Evolutionary conservation across 306 rosid genomes (phyloP), one percentile per base, ranked within the genome.

Genomic region (Castanea sativa): DNA sequence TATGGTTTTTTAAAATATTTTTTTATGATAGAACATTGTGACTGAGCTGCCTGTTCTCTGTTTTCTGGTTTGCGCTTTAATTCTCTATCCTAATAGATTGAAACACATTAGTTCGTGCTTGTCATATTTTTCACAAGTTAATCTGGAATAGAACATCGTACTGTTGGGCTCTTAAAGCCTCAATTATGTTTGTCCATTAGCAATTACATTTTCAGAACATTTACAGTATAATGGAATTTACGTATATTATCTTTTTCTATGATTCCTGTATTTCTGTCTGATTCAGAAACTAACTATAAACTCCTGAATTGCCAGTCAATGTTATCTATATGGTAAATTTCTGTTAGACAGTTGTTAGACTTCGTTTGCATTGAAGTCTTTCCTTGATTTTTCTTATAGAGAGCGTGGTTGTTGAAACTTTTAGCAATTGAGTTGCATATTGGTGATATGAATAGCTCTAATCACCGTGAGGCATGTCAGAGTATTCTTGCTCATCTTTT

Each of bases 321-420:
- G 72, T 19, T 41, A 67, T 75, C 16, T 32, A 10, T 69, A 3
- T 53, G 51, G 73, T 4, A 41, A n/a, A 15, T 68, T 35, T 35
- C 27, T 68, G 23, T 49, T 49, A 49, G 53, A 12, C 53, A 49
- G 53, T 49, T 49, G 53, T 49, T 49, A 32, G 8, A 16, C 27
- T 63, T 63, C 29, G 11, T 68, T n/a, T 0, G 6, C 38, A 68
- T 33, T 68, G 72, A 68, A 14, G 6, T 35, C 25, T 73, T 61
- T 67, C 55, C 35, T 77, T 79, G 73, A 61, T 78, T 74, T 16
- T 78, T 82, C 38, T 79, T 69, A 38, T 86, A 95, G 99, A 91
- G 99, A 89, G 96, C 98, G 41, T 92, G 99, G 99, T 76, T 95
- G 60, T 78, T 95, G 63, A 95, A 91, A 80, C 92, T 95, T 41